Evolutionary conservation across 257 asterid genomes (phyloP), one percentile per base, ranked within the genome.

Genomic region (Forsythia viridissima): DNA sequence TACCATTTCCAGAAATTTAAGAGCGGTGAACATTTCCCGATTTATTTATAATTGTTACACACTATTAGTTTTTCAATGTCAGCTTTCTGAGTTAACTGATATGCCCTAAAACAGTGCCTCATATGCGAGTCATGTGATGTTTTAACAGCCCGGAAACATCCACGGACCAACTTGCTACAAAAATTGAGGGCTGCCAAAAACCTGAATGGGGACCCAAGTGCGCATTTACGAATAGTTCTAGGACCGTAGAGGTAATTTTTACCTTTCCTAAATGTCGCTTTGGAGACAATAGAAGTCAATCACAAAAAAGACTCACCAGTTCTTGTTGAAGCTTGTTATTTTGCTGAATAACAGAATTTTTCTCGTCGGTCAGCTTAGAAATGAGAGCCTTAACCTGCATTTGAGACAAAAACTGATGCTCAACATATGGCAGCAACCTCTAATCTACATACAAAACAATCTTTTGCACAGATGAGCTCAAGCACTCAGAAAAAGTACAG

Each of bases 291-390:
- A 57, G 66, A 57, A 57, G 66, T 30, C 30, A 8, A 57, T 57
- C 30, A 40, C 39, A 42, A 51, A 13, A 74, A 37, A 80, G 42
- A 40, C 77, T 72, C 83, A 88, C 92, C 90, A 88, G 30, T 82
- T 88, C 89, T 83, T 80, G 92, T 83, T 85, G 95, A 87, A 94
- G 95, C 89, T 85, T 91, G 77, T 80, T 84, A 83, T 81, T 93
- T 88, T 85, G 97, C 87, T 84, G 93, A 51, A 91, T 72, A 40
- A 88, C 93, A 76, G 84, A 76, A 46, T 81, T 91, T 79, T 89
- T 92, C 92, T 94, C 98, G 76, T 87, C 96, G 34, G 90, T 86
- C 88, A 94, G 88, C 92, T 86, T 89, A 71, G 93, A 81, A 85
- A 94, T 85, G 76, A 90, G 82, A 82, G 91, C 86, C 86, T 89